Evolutionary conservation across 768 basidiomycete species (phyloP), one percentile per base, ranked within the genome.

Genomic region (Coprinellus micaceus): DNA sequence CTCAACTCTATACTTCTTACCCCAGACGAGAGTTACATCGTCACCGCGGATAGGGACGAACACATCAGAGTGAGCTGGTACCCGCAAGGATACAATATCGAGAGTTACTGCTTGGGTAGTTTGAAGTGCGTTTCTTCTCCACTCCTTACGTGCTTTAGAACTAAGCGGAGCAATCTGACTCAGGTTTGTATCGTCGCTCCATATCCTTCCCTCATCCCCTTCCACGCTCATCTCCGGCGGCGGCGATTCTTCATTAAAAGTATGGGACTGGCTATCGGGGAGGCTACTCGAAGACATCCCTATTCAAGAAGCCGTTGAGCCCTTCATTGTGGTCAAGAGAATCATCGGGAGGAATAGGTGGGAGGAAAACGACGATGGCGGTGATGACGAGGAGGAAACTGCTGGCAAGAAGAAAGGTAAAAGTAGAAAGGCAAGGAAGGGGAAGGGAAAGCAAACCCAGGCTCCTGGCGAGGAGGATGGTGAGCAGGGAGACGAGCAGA

Each of bases 11-110:
- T 89, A 68, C 64, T 87, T 43, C 80, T 96, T 53, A 81, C 85
- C 0, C 67, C 70, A 2, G 86, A 91, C 64, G 84, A 86, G 62
- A 79, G 77, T 52, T 86, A 79, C 65, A 86, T 99, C 64, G 80
- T 98, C 60, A 93, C 94, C 0, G 88, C 92, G 0, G 97, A 98
- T 66, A 75, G 97, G 44, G 97, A 99, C 65, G 97, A 98, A 67
- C 97, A 98, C 66, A 88, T 99, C 50, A 80, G 97, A 53, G 81
- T 96, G 15, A 94, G 91, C 64, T 83, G 90, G 82, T 98, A 81
- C 65, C 97, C 97, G 0, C 77, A 88, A 53, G 91, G 94, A 17
- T 89, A 87, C 61, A 81, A 81, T 43, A 89, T 98, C 59, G 93
- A 98, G 68, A 83, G 80, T 59, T 98, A 85, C 68, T 89, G 94